phyloP scores from a whole-genome alignment of 1,139 yeast genomes.

The Sugiyamaella xylanicola region DNA sequence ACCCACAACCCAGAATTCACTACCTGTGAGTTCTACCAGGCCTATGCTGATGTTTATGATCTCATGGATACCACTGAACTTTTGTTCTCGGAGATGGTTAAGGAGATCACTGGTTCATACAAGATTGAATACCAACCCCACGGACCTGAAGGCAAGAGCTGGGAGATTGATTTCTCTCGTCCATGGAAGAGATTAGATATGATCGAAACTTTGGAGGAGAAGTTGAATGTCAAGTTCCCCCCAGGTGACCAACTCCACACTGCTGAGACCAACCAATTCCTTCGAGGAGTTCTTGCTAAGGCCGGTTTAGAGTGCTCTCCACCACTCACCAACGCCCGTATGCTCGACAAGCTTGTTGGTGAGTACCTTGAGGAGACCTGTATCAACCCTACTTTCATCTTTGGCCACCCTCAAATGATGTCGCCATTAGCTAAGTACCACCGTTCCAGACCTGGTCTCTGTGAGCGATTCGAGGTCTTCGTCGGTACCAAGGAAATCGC shows the following conservation, averaged over 20 bases:
- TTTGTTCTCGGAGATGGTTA: slow-evolving; percentile 95
- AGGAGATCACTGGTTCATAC: slow-evolving; percentile 88
- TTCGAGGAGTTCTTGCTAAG: slow-evolving; percentile 75
- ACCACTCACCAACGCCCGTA: slow-evolving; percentile 96
- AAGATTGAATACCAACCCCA: slow-evolving; percentile 87
- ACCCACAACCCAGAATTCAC: slow-evolving; percentile 99
- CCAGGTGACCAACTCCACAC: slow-evolving; percentile 94
- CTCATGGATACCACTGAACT: slow-evolving; percentile 96
- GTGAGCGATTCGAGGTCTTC: slow-evolving; percentile 98
- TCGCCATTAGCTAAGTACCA: slow-evolving; percentile 98
- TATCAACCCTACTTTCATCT: slow-evolving; percentile 95
- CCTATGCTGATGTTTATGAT: slow-evolving; percentile 91
- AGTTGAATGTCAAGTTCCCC: slow-evolving; percentile 87
- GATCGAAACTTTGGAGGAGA: slow-evolving; percentile 93
- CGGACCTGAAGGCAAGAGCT: slow-evolving; percentile 74
- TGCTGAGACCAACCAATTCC: slow-evolving; percentile 87
- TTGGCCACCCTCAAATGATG: slow-evolving; percentile 99
- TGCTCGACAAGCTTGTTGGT: slow-evolving; percentile 97
- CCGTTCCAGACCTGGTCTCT: slow-evolving; percentile 86
- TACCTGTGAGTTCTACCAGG: slow-evolving; percentile 95
- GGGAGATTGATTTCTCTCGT: slow-evolving; percentile 84
- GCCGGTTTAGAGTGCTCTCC: slow-evolving; percentile 91
- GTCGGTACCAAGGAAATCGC: slow-evolving; percentile 98
- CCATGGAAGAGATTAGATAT: slow-evolving; percentile 99
- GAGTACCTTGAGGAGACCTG: slow-evolving; percentile 85